Evolutionary conservation across 441 rosid species (phyloP).

Genomic region (Metrosideros polymorpha): DNA sequence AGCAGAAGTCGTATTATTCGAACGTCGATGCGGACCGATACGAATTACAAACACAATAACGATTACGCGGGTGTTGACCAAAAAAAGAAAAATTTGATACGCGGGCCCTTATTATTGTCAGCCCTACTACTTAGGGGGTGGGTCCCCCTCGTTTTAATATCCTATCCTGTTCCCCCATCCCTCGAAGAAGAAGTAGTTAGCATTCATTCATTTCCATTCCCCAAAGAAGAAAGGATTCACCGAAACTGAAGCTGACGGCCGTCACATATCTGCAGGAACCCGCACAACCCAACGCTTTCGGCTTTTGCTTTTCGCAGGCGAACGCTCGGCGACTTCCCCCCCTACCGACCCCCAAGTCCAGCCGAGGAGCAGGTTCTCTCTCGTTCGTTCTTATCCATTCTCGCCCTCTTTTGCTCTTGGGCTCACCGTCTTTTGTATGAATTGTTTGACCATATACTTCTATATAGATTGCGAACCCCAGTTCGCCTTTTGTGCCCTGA

Average conservation of each 20-base stretch:
- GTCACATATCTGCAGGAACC: not conserved
- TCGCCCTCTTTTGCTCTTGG: not conserved
- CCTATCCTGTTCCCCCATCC: not conserved
- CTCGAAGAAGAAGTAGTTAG: not conserved
- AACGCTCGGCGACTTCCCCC: not conserved
- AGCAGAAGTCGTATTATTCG: not conserved
- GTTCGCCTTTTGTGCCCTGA: not conserved
- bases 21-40: not conserved
- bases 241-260: not conserved
- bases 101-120: not conserved
- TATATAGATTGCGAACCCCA: not conserved
- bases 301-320: not conserved
- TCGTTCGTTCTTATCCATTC: not conserved
- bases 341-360: not conserved
- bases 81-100: too few species aligned
- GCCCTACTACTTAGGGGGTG: not conserved
- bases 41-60: not conserved
- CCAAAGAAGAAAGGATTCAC: not conserved
- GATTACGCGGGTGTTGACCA: too few species aligned
- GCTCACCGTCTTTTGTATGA: not conserved
- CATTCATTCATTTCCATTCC: not conserved
- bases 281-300: not conserved
- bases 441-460: not conserved
- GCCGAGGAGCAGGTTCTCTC: not conserved
- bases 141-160: not conserved